These are phyloP conservation scores for Colletotrichum tabaci DNA, from an alignment of 2,329 filamentous ascomycete species.

Conservation along the genomic window DNA sequence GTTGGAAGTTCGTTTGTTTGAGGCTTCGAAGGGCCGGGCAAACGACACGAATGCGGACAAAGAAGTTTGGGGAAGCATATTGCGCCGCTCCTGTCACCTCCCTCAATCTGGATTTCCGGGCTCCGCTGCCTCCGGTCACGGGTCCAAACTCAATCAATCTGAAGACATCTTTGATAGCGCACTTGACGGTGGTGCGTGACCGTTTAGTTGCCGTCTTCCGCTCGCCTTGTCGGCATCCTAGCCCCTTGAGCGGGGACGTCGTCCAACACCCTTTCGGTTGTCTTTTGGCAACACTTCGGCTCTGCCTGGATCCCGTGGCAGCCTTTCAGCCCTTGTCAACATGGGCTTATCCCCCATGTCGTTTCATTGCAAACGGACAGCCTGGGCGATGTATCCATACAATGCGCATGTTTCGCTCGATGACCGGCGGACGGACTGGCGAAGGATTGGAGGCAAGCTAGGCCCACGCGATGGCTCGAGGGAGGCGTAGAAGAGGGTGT, in stretches of 20 bases:
- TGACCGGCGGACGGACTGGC: neutral
- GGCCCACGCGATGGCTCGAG: constrained; percentile 20
- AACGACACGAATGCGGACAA: constrained; percentile 30
- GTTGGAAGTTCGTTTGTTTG: constrained; percentile 20
- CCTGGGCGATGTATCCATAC: neutral
- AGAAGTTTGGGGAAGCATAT: constrained; percentile 36
- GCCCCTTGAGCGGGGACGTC: constrained; percentile 16
- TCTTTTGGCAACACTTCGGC: neutral
- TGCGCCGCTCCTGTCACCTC: constrained; percentile 29
- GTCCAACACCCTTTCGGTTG: constrained; percentile 5
- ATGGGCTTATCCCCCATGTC: constrained; percentile 8
- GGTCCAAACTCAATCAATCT: constrained; percentile 31
- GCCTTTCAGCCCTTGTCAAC: constrained; percentile 28
- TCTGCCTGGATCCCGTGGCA: constrained; percentile 26
- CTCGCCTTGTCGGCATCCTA: constrained; percentile 24
- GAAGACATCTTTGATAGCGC: constrained; percentile 21
- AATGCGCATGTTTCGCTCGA: constrained; percentile 18
- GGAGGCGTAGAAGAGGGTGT: constrained; percentile 30
- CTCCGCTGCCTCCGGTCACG: neutral
- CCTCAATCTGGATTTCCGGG: neutral
- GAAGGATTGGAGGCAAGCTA: constrained; percentile 2
- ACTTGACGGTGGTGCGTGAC: constrained; percentile 40
- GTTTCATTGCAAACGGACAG: neutral
- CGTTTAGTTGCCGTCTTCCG: constrained; percentile 27
- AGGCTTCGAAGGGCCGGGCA: constrained; percentile 21